These are phyloP conservation scores for Dictyostelium citrinum DNA, from an alignment of 78 protist genomes.

Conservation along the genomic window DNA sequence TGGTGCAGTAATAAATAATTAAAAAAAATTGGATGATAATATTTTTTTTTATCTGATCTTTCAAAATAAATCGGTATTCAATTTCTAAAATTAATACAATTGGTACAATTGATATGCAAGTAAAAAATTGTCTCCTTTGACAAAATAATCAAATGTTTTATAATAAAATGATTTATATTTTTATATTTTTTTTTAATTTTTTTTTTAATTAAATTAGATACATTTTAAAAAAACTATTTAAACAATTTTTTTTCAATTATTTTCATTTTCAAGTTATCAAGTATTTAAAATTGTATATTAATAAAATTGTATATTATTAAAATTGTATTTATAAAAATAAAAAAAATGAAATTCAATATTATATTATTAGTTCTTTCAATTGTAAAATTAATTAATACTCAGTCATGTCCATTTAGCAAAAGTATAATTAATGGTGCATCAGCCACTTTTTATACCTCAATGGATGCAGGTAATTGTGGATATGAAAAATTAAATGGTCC, in stretches of 20 bases:
- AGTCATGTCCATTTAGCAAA: neutral
- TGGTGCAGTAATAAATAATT: neutral
- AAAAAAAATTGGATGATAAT: too few species aligned
- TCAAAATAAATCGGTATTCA: neutral
- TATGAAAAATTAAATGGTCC: neutral
- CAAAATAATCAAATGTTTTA: neutral
- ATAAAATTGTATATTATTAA: neutral
- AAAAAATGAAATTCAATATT: neutral
- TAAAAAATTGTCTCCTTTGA: neutral
- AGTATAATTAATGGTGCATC: neutral
- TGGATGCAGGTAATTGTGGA: slow-evolving; percentile 12
- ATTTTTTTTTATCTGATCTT: neutral
- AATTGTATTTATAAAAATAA: neutral
- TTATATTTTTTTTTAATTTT: too few species aligned
- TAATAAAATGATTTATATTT: too few species aligned
- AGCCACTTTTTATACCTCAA: neutral
- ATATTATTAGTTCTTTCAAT: neutral
- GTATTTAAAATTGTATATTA: too few species aligned
- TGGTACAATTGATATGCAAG: neutral
- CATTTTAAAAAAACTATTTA: too few species aligned
- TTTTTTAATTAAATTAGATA: too few species aligned
- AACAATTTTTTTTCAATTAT: too few species aligned
- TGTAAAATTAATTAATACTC: neutral
- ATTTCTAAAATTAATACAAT: neutral
- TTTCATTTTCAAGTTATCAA: too few species aligned